phyloP scores from a whole-genome alignment of 768 basidiomycete genomes.

The Boletus sensibilis region DNA sequence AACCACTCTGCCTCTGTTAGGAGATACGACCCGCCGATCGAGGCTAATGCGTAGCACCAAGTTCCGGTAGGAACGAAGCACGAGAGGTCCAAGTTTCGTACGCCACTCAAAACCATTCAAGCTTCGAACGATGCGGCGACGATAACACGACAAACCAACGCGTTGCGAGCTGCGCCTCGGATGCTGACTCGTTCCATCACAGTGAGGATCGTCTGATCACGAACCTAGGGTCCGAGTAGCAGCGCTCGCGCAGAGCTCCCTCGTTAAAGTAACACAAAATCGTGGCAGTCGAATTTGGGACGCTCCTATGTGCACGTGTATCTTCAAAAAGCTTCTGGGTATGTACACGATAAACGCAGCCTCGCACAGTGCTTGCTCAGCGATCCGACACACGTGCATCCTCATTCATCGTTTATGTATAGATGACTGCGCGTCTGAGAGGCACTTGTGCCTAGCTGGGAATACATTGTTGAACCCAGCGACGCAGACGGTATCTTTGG shows the following conservation, averaged over 20 bases:
- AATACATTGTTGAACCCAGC: too few species aligned
- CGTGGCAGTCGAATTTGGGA: not conserved
- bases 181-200: not conserved
- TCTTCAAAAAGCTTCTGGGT: not conserved
- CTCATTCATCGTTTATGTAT: not conserved
- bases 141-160: not conserved
- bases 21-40: not conserved
- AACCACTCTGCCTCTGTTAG: not conserved
- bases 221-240: not conserved
- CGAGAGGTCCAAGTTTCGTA: too few species aligned
- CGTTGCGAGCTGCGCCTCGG: not conserved
- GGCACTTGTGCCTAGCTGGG: not conserved
- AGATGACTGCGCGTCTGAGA: not conserved
- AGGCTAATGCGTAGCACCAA: too few species aligned
- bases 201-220: not conserved
- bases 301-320: too few species aligned
- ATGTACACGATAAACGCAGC: not conserved
- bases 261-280: too few species aligned
- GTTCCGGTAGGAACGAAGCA: too few species aligned
- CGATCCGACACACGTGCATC: not conserved
- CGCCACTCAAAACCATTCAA: not conserved
- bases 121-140: not conserved
- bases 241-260: not conserved
- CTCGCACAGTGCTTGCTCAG: not conserved
- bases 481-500: not conserved